Conservation (phyloP, 176 grass and related monocot species). For the Microstegium vimineum region DNA sequence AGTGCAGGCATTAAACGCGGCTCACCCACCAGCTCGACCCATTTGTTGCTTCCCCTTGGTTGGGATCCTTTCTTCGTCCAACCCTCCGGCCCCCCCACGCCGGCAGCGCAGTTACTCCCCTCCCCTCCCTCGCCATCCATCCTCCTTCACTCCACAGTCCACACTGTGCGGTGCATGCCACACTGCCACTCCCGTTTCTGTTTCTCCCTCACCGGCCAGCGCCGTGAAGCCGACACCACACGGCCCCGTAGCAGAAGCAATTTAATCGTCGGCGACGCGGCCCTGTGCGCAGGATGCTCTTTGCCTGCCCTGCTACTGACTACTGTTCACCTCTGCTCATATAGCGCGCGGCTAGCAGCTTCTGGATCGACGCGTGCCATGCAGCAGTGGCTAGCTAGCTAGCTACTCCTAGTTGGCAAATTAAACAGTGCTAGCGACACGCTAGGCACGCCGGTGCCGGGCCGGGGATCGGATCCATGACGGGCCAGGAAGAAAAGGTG, state of each 20-base stretch:
- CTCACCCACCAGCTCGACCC: conserved; percentile 24
- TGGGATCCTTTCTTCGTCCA: neutral
- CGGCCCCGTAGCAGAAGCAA: neutral
- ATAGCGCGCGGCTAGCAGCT: conserved; percentile 15
- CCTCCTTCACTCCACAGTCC: neutral
- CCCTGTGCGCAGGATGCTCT: conserved; percentile 35
- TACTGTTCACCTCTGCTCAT: conserved; percentile 12
- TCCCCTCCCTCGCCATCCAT: neutral
- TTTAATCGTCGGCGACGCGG: conserved; percentile 23
- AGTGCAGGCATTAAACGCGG: conserved; percentile 30
- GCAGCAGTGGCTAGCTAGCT: neutral
- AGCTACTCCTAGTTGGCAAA: too few species aligned
- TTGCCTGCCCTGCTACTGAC: conserved; percentile 35
- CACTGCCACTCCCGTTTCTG: neutral
- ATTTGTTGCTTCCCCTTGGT: neutral
- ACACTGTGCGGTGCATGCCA: neutral
- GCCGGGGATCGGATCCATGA: neutral
- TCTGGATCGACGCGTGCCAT: neutral
- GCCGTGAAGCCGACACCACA: neutral
- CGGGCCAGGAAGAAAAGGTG: neutral
- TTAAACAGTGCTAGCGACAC: neutral
- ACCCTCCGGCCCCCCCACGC: neutral
- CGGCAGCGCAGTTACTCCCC: conserved; percentile 20
- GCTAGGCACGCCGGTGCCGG: neutral
- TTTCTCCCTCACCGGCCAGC: neutral